Evolutionary conservation across 176 grass and related monocot species (phyloP).

Genomic region (Aegilops umbellulata): DNA sequence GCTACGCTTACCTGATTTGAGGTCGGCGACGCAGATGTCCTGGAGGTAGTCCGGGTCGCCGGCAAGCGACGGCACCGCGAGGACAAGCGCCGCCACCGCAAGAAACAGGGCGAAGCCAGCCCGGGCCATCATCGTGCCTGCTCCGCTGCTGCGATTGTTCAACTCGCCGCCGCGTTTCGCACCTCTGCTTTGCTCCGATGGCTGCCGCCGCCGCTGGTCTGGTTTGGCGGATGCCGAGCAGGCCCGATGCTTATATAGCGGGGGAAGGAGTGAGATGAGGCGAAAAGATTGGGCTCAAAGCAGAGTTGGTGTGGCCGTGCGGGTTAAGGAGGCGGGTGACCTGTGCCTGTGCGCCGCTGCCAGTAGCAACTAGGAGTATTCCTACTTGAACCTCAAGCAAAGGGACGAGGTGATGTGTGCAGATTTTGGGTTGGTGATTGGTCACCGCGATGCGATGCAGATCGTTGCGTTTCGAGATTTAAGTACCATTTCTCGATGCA

Average conservation of each 20-base stretch:
- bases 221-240: background rate
- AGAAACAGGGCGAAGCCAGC: background rate
- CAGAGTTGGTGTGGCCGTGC: background rate
- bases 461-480: background rate
- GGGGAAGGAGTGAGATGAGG: background rate
- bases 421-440: conserved; percentile 6
- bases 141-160: background rate
- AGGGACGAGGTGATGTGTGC: background rate
- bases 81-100: background rate
- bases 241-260: background rate
- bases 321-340: background rate
- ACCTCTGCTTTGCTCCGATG: background rate
- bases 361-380: background rate
- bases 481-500: background rate
- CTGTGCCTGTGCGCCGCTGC: background rate
- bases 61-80: conserved; percentile 27
- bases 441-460: background rate
- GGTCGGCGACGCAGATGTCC: conserved; percentile 82
- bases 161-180: background rate
- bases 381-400: conserved; percentile 38
- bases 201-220: background rate
- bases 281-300: conserved; percentile 19
- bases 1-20: conserved; percentile 40
- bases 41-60: conserved; percentile 87
- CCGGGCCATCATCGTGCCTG: background rate